Evolutionary conservation across 306 rosid genomes (phyloP).

Genomic region (Bauhinia variegata): DNA sequence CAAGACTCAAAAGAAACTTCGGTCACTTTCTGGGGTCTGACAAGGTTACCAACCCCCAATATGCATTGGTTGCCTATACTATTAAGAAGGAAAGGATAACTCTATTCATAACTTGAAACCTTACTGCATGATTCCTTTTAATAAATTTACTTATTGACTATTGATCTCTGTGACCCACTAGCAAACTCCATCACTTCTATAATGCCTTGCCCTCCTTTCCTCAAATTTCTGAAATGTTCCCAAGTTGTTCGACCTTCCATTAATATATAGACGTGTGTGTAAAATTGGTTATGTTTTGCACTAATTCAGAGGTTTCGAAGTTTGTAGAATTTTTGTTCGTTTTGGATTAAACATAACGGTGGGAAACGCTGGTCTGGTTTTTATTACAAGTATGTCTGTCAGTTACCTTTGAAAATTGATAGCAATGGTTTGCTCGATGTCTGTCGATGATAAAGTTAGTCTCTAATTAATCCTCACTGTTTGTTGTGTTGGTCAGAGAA

Average conservation of each 20-base stretch:
- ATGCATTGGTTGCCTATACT: conserved; percentile 40
- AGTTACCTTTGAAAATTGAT: conserved; percentile 43
- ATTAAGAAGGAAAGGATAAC: neutral
- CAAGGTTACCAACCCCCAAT: conserved; percentile 37
- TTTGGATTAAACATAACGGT: conserved; percentile 36
- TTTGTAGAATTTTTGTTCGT: conserved; percentile 52
- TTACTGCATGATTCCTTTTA: no score
- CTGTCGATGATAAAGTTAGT: conserved; percentile 33
- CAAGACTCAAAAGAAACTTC: conserved; percentile 53
- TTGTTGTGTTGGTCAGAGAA: no score
- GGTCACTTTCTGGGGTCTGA: conserved; percentile 29
- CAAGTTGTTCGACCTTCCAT: no score
- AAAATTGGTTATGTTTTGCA: conserved; percentile 35
- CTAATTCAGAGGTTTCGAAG: conserved; percentile 59
- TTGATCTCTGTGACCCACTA: conserved; percentile 38
- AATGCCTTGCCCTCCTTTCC: conserved; percentile 21
- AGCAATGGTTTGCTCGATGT: conserved; percentile 40
- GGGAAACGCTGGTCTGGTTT: conserved; percentile 2
- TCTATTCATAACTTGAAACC: neutral
- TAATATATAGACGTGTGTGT: no score
- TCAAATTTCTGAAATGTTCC: conserved; percentile 10
- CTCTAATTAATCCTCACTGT: no score
- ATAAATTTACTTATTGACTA: conserved; percentile 23
- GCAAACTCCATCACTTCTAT: neutral
- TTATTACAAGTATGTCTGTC: conserved; percentile 76